Conservation (phyloP, 306 rosid species). For the Castanospermum australe region DNA sequence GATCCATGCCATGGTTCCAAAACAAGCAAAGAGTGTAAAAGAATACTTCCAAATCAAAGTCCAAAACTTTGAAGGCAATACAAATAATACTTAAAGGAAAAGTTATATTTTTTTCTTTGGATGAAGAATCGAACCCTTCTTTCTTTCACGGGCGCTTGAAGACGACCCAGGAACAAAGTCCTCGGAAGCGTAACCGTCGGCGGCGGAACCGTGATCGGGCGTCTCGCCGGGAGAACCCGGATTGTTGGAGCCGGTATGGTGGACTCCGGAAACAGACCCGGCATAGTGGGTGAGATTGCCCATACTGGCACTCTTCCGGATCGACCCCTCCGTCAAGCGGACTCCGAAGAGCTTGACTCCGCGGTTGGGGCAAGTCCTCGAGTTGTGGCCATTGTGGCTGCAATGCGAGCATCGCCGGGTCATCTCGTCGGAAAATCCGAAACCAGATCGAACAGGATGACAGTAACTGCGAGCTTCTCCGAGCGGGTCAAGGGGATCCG, state of each 20-base stretch:
- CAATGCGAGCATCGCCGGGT: conserved; percentile 98
- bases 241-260: conserved; percentile 32
- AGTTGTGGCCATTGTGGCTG: conserved; percentile 97
- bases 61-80: background rate
- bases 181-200: conserved; percentile 75
- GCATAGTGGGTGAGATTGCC: conserved; percentile 71
- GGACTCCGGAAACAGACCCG: conserved; percentile 40
- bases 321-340: conserved; percentile 89
- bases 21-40: background rate
- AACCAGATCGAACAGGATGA: conserved; percentile 23
- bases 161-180: conserved; percentile 79
- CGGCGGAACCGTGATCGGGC: conserved; percentile 52
- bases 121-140: conserved; percentile 48
- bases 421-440: conserved; percentile 51
- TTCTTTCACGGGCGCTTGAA: conserved; percentile 64
- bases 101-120: too few relatives aligned
- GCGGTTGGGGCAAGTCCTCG: conserved; percentile 93
- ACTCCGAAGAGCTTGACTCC: conserved; percentile 96
- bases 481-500: conserved; percentile 17
- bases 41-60: background rate
- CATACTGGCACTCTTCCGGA: conserved; percentile 85
- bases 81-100: background rate
- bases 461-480: background rate
- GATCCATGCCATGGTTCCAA: background rate
- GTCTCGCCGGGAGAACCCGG: conserved; percentile 66